phyloP scores from a whole-genome alignment of 768 basidiomycete species.

The Tylopilus plumbeoviolaceoides region DNA sequence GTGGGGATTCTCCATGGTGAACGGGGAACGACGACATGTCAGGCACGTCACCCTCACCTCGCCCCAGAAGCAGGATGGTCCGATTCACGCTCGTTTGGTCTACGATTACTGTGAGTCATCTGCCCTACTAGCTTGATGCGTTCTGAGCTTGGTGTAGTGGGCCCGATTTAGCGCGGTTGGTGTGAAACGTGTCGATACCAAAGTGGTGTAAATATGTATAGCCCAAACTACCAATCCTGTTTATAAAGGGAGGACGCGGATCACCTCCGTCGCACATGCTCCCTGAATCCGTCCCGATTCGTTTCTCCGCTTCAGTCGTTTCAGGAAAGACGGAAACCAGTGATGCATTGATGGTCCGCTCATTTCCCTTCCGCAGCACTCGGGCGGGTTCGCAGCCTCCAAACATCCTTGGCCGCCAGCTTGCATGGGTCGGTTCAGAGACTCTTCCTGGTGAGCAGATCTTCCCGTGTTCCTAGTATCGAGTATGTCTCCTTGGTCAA shows the following conservation, averaged over 20 bases:
- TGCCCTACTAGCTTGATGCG: background rate
- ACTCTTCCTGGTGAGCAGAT: conserved; percentile 36
- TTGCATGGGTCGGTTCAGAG: conserved; percentile 11
- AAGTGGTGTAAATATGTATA: background rate
- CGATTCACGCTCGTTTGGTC: conserved; percentile 50
- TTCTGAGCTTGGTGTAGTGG: conserved; percentile 20
- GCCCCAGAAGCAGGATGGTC: conserved; percentile 45
- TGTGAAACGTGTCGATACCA: background rate
- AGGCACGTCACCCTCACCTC: conserved; percentile 64
- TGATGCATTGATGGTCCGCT: conserved; percentile 1
- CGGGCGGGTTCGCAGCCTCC: background rate
- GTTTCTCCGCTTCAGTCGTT: conserved; percentile 2
- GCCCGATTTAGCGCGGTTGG: conserved; percentile 5
- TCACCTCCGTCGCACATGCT: conserved; percentile 9
- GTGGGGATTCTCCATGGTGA: conserved; percentile 63
- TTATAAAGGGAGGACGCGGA: background rate
- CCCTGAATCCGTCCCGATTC: background rate
- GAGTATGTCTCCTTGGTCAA: conserved; percentile 48
- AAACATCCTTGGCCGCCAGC: conserved; percentile 1
- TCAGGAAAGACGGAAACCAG: conserved; percentile 5
- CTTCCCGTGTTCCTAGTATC: no score
- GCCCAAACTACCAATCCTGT: background rate
- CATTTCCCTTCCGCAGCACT: background rate
- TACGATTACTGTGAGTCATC: conserved; percentile 63
- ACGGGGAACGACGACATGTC: conserved; percentile 57